Evolutionary conservation across 192 early-diverging fungal species (phyloP), one percentile per base, ranked within the genome.

Genomic region (Podochytrium sp.): DNA sequence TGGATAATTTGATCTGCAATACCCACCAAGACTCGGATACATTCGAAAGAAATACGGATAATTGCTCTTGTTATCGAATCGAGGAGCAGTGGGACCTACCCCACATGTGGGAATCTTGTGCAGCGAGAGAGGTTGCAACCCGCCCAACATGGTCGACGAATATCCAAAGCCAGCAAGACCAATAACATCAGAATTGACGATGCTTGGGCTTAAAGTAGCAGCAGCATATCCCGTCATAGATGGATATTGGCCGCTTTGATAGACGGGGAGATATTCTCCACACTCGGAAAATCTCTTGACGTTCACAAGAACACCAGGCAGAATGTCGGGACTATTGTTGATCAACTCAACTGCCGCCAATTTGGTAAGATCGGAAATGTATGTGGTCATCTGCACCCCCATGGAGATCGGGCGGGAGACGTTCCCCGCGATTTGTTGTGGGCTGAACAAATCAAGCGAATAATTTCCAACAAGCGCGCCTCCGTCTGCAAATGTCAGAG

Each of bases 251-350:
- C 20, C 29, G 23, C 20, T 25, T 18, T 30, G 14, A 12, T 33
- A 33, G 0, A 18, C 14, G 25, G 37, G 14, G 25, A 37, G 7
- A 35, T 61, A 61, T 25, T 16, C 32, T 12, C 59, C 59, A 61
- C 59, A 61, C 20, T 61, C 59, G 14, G 59, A 61, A 35, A 61
- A 61, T 32, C 59, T 20, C 59, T 61, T 61, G 2, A 61, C 7
- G 38, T 61, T 61, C 12, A 61, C 59, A 55, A 7, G 52, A 55
- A 35, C 59, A 18, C 59, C 59, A 2, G 59, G 59, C 59, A 61
- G 25, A 29, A 57, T 57, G 18, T 18, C 18, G n/a, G 55, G 55
- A 30, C 29, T 29, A 37, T 35, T 61, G 25, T 61, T 61, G 59
- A 61, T 35, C 14, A 38, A 35, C n/a, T 61, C 59, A 5, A 61